Base-by-base conservation (phyloP, 345 rosid species). In the Combretum micranthum region DNA sequence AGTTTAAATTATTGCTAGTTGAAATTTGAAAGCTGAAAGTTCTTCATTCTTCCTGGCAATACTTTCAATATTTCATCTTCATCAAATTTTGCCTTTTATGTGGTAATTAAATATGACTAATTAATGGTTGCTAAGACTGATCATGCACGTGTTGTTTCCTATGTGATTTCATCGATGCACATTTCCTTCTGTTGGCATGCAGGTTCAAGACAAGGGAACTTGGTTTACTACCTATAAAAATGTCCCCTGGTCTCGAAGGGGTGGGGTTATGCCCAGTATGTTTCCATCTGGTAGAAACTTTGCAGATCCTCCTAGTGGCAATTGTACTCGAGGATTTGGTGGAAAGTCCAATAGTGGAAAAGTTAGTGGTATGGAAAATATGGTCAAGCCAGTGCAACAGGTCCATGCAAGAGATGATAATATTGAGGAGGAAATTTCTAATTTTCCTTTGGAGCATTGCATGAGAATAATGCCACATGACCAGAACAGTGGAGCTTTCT, bases 401-500 rank as follows among this genome's bases (percentile, higher is more conserved):
- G 61, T 46, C 59, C 42, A 58, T 49, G 48, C 57, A 67, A 62
- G 62, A 13, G 54, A 53, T 21, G 77, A 78, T 39, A 73, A 72
- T 44, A 62, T 63, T 55, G 79, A 66, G 25, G 83, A 69, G 66
- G 94, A 87, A 72, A 73, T 80, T 62, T 87, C 79, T 60, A 77
- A 74, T 77, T 88, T 87, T 48, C 92, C 92, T 13, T 80, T 93
- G 47, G 92, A 87, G 59, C 76, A 73, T 23, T 93, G 99, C 85
- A 65, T 87, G 81, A 89, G 97, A 79, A 82, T 93, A 72, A 56
- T 85, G 56, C 96, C 99, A 70, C 95, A 87, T 75, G 96, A 93
- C 82, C 99, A 93, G 75, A 93, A 89, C 73, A 75, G 84, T 15
- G 99, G 96, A 59, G 92, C 96, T 47, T 93, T 93, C 70, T 93